These are phyloP conservation scores for Guillardia theta DNA, from an alignment of 78 protist genomes.

Conservation along the genomic window DNA sequence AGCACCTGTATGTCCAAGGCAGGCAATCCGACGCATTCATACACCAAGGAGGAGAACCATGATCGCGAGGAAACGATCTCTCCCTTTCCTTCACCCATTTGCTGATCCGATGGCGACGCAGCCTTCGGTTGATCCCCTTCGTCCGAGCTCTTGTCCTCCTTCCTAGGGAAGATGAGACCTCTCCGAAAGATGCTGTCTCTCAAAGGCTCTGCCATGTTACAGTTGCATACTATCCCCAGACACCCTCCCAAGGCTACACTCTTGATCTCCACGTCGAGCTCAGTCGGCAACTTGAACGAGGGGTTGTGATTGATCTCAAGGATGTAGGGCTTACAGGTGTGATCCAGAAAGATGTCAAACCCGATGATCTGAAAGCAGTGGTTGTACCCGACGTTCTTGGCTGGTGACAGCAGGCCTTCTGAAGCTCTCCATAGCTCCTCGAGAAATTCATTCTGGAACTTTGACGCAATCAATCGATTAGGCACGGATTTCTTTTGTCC, in stretches of 20 bases:
- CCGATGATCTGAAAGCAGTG: background rate
- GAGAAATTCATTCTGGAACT: no score
- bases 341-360: background rate
- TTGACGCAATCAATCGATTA: no score
- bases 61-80: background rate
- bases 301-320: conserved; percentile 21
- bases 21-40: background rate
- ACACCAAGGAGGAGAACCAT: background rate
- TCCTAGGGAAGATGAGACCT: background rate
- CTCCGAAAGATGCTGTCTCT: background rate
- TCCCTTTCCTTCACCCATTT: background rate
- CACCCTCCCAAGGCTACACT: background rate
- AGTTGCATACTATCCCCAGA: background rate
- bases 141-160: background rate
- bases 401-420: no score
- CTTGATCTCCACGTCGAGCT: conserved; percentile 24
- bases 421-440: no score
- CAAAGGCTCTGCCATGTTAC: no score
- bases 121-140: background rate
- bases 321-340: background rate
- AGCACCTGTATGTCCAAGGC: background rate
- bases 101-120: background rate
- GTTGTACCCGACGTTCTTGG: no score
- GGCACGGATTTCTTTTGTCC: background rate
- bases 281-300: background rate